Evolutionary conservation across 2,329 filamentous ascomycete species (phyloP).

Genomic region (Akanthomyces muscarius): DNA sequence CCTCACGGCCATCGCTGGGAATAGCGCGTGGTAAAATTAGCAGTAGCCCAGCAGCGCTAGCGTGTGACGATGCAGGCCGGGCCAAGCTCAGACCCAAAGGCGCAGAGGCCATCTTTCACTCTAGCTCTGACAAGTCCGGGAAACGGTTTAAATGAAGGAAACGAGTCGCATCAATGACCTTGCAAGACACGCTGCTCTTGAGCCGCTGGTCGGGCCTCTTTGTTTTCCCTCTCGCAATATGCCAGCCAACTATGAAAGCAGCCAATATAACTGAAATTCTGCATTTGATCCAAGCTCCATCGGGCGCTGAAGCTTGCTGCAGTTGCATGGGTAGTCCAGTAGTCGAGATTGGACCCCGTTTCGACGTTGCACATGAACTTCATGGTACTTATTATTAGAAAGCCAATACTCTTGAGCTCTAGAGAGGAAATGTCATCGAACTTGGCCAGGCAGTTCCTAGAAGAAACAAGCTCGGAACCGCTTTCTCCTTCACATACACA

Average conservation of each 20-base stretch:
- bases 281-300: neutral
- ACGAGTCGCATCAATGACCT: neutral
- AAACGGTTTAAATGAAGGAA: neutral
- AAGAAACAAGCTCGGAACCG: neutral
- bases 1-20: conserved; percentile 2
- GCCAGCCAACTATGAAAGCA: neutral
- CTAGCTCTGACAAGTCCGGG: no score
- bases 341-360: neutral
- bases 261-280: conserved; percentile 11
- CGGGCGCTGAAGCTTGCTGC: no score
- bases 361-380: neutral
- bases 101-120: no score
- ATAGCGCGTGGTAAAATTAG: conserved; percentile 11
- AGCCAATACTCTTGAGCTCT: neutral
- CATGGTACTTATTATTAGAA: neutral
- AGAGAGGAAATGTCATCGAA: no score
- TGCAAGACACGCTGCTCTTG: neutral
- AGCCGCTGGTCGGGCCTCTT: neutral
- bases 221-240: neutral
- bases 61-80: no score
- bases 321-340: no score
- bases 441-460: neutral
- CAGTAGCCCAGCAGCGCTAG: neutral
- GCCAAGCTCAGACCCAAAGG: neutral
- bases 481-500: neutral